A percentile compares a stretch with the other conserved stretches of the same genome.
These are phyloP conservation scores for Cyberlindnera xylosilytica DNA, from an alignment of 805 yeast species.

Conservation along the genomic window DNA sequence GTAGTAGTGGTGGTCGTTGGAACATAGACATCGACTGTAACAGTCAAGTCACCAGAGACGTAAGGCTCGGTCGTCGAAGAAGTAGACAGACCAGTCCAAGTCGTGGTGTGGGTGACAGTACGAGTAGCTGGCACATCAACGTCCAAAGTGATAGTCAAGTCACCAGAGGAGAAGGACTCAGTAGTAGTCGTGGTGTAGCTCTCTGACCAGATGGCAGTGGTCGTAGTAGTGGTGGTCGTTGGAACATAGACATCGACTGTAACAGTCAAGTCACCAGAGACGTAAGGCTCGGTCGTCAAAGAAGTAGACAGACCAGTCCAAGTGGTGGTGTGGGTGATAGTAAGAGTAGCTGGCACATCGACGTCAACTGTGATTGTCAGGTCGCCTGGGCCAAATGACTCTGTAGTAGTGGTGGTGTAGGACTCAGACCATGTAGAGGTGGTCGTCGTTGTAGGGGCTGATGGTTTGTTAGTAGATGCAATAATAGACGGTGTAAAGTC, in stretches of 20 bases:
- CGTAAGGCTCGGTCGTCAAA: conserved; percentile 2
- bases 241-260: conserved; percentile 12
- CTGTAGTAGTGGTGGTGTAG: conserved; percentile 12
- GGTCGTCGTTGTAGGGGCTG: not conserved
- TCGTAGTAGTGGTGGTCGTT: not conserved
- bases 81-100: not conserved
- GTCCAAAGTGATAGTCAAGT: conserved; percentile 1
- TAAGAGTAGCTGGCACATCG: conserved; percentile 11
- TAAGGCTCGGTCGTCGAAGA: conserved; percentile 12
- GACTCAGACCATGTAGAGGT: conserved; percentile 3
- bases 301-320: not conserved
- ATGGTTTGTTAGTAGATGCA: conserved; percentile 9
- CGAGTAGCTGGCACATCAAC: not conserved
- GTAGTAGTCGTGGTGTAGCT: conserved; percentile 3
- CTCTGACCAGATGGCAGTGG: not conserved
- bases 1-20: conserved; percentile 4
- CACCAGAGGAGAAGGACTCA: not conserved
- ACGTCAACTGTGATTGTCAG: conserved; percentile 8
- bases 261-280: conserved; percentile 9
- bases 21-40: conserved; percentile 12
- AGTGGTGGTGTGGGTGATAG: not conserved
- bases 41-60: conserved; percentile 8
- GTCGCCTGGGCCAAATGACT: conserved; percentile 2
- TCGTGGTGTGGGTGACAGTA: not conserved
- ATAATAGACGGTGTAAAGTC: conserved; percentile 5